Evolutionary conservation across 2,329 filamentous ascomycete species (phyloP), one percentile per base, ranked within the genome.

Genomic region (Acarospora socialis): DNA sequence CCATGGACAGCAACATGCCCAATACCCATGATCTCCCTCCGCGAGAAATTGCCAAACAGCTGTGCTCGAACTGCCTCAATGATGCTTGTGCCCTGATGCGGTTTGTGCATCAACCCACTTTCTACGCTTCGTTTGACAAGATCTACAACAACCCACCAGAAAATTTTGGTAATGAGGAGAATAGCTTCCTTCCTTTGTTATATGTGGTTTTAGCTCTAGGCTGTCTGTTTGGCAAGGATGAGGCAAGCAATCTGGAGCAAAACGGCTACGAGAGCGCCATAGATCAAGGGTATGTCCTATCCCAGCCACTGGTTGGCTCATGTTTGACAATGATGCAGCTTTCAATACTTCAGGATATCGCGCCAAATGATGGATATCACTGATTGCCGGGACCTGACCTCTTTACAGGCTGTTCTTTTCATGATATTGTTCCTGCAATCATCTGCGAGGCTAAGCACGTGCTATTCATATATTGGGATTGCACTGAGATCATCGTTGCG

Each of bases 391-490:
- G 80, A 86, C 48, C 60, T 87, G 25, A 69, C 65, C 13, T 80
- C 80, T 1, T 59, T 87, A 6, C 81, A 90, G 51, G 73, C 77
- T 2, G 65, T 90, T 5, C 58, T 84, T 13, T 84, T 82, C 50
- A 80, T 84, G 67, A 78, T 84, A 29, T 59, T 87, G 3, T 90
- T 86, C 48, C 63, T 87, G 1, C 81, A 90, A 47, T 73, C 77
- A 2, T 81, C 81, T 2, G 79, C 80, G 7, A 81, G 82, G 48
- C 59, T 87, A 18, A 81, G 75, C 48, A 78, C 74, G 7, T 87
- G 81, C 49, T 87, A 87, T 52, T 73, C 79, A 0, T 84, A 82
- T 44, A 68, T 87, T 28, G 81, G 81, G 5, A 78, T 87, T 44
- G 81, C 79, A 2, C 60, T 86, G 29, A 70, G 80, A 30, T 77